phyloP scores from a whole-genome alignment of 2,329 filamentous ascomycete species.

The Immersiporthe knoxdaviesiana region DNA sequence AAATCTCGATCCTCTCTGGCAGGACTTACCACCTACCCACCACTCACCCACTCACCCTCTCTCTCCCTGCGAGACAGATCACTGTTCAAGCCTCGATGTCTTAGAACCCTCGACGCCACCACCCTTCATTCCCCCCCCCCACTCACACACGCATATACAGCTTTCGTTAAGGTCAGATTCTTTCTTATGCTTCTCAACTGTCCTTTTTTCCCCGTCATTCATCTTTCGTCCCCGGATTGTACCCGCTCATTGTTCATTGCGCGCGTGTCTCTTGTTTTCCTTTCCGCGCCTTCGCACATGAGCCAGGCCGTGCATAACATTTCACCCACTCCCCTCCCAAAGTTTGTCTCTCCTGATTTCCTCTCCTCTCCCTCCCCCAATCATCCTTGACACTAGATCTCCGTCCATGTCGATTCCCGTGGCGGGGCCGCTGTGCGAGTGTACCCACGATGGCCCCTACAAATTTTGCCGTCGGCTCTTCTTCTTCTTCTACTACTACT shows the following conservation, averaged over 20 bases:
- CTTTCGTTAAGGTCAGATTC: constrained; percentile 17
- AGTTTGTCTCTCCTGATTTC: background rate
- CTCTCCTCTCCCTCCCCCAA: background rate
- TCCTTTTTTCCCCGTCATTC: background rate
- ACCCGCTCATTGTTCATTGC: background rate
- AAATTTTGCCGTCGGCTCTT: background rate
- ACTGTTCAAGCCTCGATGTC: constrained; percentile 1
- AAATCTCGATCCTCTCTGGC: no score
- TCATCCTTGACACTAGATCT: background rate
- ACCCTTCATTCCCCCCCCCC: no score
- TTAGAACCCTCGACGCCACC: constrained; percentile 20
- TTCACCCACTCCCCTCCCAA: background rate
- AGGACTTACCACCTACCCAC: no score
- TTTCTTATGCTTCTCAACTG: constrained; percentile 7
- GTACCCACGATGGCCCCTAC: constrained; percentile 13
- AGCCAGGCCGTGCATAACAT: background rate
- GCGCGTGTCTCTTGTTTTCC: background rate
- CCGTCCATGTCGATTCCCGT: constrained; percentile 25
- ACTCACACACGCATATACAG: background rate
- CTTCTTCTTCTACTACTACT: no score
- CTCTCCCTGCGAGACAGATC: constrained; percentile 6
- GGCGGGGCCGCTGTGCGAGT: constrained; percentile 23
- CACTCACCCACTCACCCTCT: no score
- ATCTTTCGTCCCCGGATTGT: no score
- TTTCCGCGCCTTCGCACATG: background rate